Evolutionary conservation across 2,329 filamentous ascomycete genomes (phyloP).

Genomic region (Talaromyces sp.): DNA sequence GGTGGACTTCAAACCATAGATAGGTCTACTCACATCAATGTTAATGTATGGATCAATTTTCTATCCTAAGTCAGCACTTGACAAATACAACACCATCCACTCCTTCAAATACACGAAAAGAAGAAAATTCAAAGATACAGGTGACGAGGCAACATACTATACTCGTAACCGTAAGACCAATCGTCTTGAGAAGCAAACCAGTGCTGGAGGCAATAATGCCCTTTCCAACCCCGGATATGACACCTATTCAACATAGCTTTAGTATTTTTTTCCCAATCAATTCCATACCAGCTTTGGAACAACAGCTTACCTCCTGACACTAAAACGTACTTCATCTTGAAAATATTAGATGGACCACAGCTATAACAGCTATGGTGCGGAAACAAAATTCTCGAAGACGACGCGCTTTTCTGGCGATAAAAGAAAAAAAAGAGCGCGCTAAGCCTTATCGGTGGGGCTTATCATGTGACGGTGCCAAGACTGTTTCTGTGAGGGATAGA

Average conservation of each 20-base stretch:
- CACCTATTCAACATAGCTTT: constrained; percentile 22
- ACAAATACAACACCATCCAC: neutral
- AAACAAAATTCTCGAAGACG: neutral
- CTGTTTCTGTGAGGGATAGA: neutral
- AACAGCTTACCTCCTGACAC: constrained; percentile 62
- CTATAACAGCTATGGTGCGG: constrained; percentile 7
- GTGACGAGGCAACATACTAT: constrained; percentile 1
- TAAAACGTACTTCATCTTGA: constrained; percentile 67
- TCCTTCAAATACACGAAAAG: neutral
- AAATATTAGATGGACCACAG: constrained; percentile 9
- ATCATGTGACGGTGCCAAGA: constrained; percentile 8
- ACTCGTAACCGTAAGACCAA: constrained; percentile 57
- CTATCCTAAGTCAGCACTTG: constrained; percentile 41
- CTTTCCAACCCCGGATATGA: constrained; percentile 45
- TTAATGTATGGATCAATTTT: constrained; percentile 73
- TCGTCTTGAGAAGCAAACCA: constrained; percentile 72
- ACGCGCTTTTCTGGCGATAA: neutral
- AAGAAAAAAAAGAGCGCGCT: constrained; percentile 8
- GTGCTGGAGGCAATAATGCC: constrained; percentile 65
- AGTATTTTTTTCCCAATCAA: neutral
- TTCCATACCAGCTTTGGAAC: constrained; percentile 15
- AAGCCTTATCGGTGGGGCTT: constrained; percentile 12
- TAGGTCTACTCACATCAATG: constrained; percentile 64
- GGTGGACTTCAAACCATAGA: neutral
- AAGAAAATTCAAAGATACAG: neutral